These are phyloP conservation scores for Apophysomyces elegans DNA, from an alignment of 371 early-diverging fungal genomes.

Conservation along the genomic window DNA sequence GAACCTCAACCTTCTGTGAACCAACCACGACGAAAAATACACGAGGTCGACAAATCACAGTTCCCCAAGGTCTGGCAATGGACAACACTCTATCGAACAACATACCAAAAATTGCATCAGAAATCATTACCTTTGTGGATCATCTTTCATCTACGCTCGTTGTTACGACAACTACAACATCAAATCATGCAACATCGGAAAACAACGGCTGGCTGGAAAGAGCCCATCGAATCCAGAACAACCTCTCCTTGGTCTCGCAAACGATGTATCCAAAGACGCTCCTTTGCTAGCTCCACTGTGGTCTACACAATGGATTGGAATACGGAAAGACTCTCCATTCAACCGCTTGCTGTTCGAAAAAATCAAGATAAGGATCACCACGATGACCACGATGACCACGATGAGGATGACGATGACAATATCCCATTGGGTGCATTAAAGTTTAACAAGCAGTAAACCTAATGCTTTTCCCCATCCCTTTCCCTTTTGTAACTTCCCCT, in stretches of 20 bases:
- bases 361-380: not conserved
- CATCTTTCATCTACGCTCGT: conserved; percentile 4
- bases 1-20: not conserved
- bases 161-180: conserved; percentile 3
- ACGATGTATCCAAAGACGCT: conserved; percentile 6
- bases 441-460: conserved; percentile 6
- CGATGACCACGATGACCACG: not conserved
- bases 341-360: conserved; percentile 1
- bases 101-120: conserved; percentile 5
- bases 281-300: conserved; percentile 6
- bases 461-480: not conserved
- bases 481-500: not conserved
- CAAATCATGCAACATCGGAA: conserved; percentile 6
- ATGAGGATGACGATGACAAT: conserved; percentile 4
- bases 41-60: conserved; percentile 2
- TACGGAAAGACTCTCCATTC: not conserved
- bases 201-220: not conserved
- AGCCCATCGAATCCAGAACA: not conserved
- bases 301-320: conserved; percentile 9
- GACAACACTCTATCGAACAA: conserved; percentile 3
- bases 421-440: conserved; percentile 6
- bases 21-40: conserved; percentile 10
- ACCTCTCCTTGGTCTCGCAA: conserved; percentile 6
- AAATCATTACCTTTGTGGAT: conserved; percentile 4
- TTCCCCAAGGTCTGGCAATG: conserved; percentile 6